Base-by-base conservation (phyloP, 1,139 yeast species). In the Suhomyces coccinellae region DNA sequence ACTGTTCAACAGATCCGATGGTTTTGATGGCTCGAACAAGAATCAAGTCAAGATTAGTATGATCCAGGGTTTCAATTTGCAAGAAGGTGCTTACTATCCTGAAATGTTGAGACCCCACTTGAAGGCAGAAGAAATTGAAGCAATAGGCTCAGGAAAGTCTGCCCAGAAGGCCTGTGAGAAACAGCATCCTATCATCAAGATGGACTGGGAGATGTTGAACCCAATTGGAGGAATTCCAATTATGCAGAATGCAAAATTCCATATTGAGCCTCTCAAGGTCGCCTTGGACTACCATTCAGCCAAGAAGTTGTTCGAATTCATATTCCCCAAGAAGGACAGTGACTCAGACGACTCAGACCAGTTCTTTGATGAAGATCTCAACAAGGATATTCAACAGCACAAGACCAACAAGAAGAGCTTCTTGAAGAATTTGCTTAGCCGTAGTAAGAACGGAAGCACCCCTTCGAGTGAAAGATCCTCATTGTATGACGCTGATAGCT, bases 201-300 rank as follows among this genome's bases (percentile, higher is more conserved):
- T 86, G 41, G 70, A 74, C 13, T 90, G 97, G 97, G 76, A 79
- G 8, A 74, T 85, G 77, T 70, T 85, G 38, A 83, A 80, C 33
- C 88, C 95, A 0, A 87, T 90, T 44, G 97, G 97, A 5, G 97
- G 97, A 3, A 90, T 90, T 39, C 76, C 84, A 0, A 81, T 88
- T 27, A 62, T 75, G 58, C 66, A 67, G 43, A 60, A 63, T 40
- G 76, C 76, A 3, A 62, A 61, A 34, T 66, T 90, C 54, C 78
- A 76, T 20, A 60, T 87, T 32, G 81, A 80, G 51, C 96, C 97
- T 0, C 60, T 89, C 44, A 79, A 81, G 52, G 67, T 90, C 29
- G 89, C 86, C 56, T 66, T 90, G 53, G 97, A 90, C 55, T 83
- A 83, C 56, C 66, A 69, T 3, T 79, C 91, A 0, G 85, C 90